phyloP scores from a whole-genome alignment of 1,139 yeast species.

The Saccharomyces hybrid region DNA sequence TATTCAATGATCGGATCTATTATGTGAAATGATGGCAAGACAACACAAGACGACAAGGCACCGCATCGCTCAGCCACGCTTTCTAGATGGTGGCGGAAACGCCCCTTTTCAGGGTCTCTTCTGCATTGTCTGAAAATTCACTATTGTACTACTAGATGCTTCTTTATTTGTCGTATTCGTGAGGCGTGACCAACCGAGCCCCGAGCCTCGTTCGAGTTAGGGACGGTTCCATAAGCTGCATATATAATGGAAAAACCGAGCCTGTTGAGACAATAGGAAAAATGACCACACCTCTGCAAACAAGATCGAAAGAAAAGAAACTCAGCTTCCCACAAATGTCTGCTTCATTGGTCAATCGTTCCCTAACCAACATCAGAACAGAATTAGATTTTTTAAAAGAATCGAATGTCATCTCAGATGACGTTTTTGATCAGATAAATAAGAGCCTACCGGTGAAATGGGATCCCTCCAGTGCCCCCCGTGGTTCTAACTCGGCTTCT shows the following conservation, averaged over 20 bases:
- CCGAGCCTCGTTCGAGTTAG: background rate
- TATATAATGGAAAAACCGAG: background rate
- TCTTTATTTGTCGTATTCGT: background rate
- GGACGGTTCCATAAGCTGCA: constrained; percentile 8
- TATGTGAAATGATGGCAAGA: constrained; percentile 23
- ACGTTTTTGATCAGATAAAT: constrained; percentile 46
- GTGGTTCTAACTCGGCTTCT: constrained; percentile 3
- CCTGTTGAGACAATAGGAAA: background rate
- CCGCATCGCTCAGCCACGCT: too few relatives aligned
- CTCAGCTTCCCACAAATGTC: constrained; percentile 23
- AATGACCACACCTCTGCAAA: background rate
- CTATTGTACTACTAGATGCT: background rate
- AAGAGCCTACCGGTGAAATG: constrained; percentile 54
- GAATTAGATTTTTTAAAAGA: constrained; percentile 76
- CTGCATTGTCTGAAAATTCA: background rate
- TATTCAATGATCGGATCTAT: constrained; percentile 47
- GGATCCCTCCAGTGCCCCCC: constrained; percentile 29
- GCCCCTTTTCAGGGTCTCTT: too few relatives aligned
- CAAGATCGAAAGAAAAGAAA: constrained; percentile 7
- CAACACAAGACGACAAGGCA: too few relatives aligned
- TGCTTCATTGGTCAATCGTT: constrained; percentile 66
- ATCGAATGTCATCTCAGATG: constrained; percentile 63
- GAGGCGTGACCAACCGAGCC: background rate
- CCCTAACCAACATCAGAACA: constrained; percentile 60
- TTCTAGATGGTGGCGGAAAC: too few relatives aligned